A percentile compares a stretch with the other conserved stretches of the same genome.
phyloP scores from a whole-genome alignment of 805 yeast species.

The Candida vaughaniae region DNA sequence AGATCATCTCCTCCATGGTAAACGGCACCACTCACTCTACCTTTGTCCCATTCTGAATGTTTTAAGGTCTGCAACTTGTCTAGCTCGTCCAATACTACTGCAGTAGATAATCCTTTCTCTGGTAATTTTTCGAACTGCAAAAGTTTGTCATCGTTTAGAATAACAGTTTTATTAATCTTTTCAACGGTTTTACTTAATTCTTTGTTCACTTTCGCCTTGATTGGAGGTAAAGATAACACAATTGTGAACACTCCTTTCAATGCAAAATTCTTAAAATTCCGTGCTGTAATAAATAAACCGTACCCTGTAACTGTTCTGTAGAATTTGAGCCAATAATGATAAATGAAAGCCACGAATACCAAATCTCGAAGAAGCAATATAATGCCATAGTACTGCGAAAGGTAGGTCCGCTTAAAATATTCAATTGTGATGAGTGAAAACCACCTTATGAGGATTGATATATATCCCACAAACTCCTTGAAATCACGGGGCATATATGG shows the following conservation, averaged over 20 bases:
- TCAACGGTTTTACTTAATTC: slow-evolving; percentile 52
- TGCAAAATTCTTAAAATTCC: slow-evolving; percentile 11
- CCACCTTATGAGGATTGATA: slow-evolving; percentile 1
- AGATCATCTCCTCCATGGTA: slow-evolving; percentile 92
- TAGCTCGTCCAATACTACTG: slow-evolving; percentile 50
- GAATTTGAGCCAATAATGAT: neutral
- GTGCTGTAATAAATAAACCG: slow-evolving; percentile 36
- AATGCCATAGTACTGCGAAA: slow-evolving; percentile 11
- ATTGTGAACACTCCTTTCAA: slow-evolving; percentile 23
- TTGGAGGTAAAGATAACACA: slow-evolving; percentile 48
- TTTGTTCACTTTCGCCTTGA: slow-evolving; percentile 54
- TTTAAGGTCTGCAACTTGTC: slow-evolving; percentile 49
- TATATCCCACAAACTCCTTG: slow-evolving; percentile 14
- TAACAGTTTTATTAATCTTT: slow-evolving; percentile 55
- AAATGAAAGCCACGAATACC: slow-evolving; percentile 17
- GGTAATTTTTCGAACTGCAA: slow-evolving; percentile 57
- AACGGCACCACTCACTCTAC: slow-evolving; percentile 91
- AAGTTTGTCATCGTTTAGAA: slow-evolving; percentile 51
- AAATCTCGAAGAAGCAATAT: slow-evolving; percentile 21
- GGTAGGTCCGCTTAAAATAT: slow-evolving; percentile 4
- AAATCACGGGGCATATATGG: slow-evolving; percentile 23
- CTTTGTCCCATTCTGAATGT: slow-evolving; percentile 79
- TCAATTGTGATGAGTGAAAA: neutral
- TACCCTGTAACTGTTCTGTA: slow-evolving; percentile 28
- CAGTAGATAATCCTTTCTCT: slow-evolving; percentile 49